phyloP scores from a whole-genome alignment of 1,139 yeast genomes.

The Debaryomycetaceae sp. region DNA sequence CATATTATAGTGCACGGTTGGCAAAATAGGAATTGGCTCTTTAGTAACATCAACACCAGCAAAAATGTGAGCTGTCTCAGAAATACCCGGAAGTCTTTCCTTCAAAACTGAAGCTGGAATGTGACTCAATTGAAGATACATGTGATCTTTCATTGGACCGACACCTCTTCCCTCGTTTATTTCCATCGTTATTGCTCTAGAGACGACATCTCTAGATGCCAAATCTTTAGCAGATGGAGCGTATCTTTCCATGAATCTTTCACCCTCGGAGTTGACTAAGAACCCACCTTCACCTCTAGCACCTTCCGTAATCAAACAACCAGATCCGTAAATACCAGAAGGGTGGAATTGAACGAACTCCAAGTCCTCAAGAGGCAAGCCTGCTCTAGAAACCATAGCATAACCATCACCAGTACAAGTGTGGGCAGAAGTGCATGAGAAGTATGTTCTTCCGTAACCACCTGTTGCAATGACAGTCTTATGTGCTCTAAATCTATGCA shows the following conservation, averaged over 20 bases:
- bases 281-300: constrained; percentile 99
- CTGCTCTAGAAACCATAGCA: constrained; percentile 98
- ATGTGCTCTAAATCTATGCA: constrained; percentile 96
- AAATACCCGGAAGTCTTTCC: constrained; percentile 98
- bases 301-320: constrained; percentile 98
- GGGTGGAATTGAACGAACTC: constrained; percentile 99
- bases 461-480: constrained; percentile 97
- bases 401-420: constrained; percentile 99
- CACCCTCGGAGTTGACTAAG: constrained; percentile 95
- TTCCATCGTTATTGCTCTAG: constrained; percentile 98
- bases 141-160: constrained; percentile 93
- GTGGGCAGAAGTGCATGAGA: constrained; percentile 98
- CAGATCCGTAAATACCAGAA: constrained; percentile 98
- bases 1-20: constrained; percentile 99
- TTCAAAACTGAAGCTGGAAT: constrained; percentile 87
- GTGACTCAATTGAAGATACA: constrained; percentile 90
- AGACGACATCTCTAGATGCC: constrained; percentile 98
- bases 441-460: constrained; percentile 98
- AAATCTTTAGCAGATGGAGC: constrained; percentile 98
- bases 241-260: constrained; percentile 98
- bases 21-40: constrained; percentile 97
- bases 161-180: constrained; percentile 99
- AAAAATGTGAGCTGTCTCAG: constrained; percentile 96
- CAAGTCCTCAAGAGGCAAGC: constrained; percentile 94
- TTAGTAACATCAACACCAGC: constrained; percentile 99